Percentiles rank a stretch among this genome's conserved stretches.
Evolutionary conservation across 2,329 filamentous ascomycete genomes (phyloP).

Genomic region (Cladophialophora psammophila): DNA sequence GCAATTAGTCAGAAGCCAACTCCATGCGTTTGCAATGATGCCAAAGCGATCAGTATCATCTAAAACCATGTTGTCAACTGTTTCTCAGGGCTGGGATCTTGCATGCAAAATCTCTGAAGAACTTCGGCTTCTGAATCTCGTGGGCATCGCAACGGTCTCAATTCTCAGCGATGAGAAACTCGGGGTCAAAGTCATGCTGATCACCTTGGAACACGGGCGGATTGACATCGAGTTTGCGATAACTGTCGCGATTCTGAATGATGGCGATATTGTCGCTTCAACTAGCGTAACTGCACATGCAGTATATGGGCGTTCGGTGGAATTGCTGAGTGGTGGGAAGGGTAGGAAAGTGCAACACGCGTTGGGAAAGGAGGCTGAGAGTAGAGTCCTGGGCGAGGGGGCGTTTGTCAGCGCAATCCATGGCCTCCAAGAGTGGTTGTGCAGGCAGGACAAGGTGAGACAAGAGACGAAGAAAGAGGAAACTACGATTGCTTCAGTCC

Average conservation of each 20-base stretch:
- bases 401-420: slow-evolving; percentile 38
- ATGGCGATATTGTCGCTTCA: slow-evolving; percentile 34
- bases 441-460: slow-evolving; percentile 29
- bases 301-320: slow-evolving; percentile 31
- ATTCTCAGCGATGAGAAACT: slow-evolving; percentile 42
- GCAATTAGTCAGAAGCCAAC: slow-evolving; percentile 50
- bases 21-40: slow-evolving; percentile 45
- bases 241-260: slow-evolving; percentile 33
- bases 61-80: slow-evolving; percentile 50
- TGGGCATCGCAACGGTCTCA: slow-evolving; percentile 50
- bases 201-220: slow-evolving; percentile 35
- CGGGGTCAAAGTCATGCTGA: slow-evolving; percentile 36
- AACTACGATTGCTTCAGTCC: slow-evolving; percentile 1
- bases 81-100: slow-evolving; percentile 54
- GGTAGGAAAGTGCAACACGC: slow-evolving; percentile 39
- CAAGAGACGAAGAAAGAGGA: slow-evolving; percentile 19
- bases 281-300: slow-evolving; percentile 34
- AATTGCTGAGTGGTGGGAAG: slow-evolving; percentile 34
- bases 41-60: slow-evolving; percentile 47
- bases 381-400: slow-evolving; percentile 36
- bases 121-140: slow-evolving; percentile 53
- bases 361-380: slow-evolving; percentile 39
- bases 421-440: slow-evolving; percentile 39
- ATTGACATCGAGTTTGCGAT: slow-evolving; percentile 40
- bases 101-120: slow-evolving; percentile 52